phyloP scores from a whole-genome alignment of 805 yeast genomes.

The Saccharomycopsis babjevae region DNA sequence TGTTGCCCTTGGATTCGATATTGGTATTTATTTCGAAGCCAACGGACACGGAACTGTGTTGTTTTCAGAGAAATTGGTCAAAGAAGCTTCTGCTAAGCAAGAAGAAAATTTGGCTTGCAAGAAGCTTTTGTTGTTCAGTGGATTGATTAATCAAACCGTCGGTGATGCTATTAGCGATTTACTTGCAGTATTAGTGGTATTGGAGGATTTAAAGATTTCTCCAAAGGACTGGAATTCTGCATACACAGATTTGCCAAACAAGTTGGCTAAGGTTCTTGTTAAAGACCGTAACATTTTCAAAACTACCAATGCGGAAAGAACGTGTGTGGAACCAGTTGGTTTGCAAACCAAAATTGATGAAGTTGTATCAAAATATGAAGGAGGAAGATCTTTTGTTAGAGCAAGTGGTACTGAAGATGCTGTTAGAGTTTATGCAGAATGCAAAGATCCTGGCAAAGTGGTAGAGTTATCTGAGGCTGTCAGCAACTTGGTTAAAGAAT shows the following conservation, averaged over 20 bases:
- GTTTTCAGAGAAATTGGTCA: slow-evolving; percentile 48
- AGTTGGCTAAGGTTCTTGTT: slow-evolving; percentile 71
- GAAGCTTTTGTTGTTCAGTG: slow-evolving; percentile 49
- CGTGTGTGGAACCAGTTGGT: slow-evolving; percentile 64
- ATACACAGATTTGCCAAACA: slow-evolving; percentile 82
- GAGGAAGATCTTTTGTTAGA: slow-evolving; percentile 85
- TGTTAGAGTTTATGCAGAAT: slow-evolving; percentile 91
- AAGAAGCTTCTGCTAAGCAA: slow-evolving; percentile 30
- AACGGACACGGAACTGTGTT: slow-evolving; percentile 98
- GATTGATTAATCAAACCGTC: slow-evolving; percentile 89
- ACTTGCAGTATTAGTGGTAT: slow-evolving; percentile 60
- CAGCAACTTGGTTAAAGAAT: slow-evolving; percentile 27
- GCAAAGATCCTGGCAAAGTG: slow-evolving; percentile 41
- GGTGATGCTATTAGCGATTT: slow-evolving; percentile 97
- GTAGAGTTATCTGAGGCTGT: slow-evolving; percentile 35
- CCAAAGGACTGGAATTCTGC: slow-evolving; percentile 67
- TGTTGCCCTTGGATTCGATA: slow-evolving; percentile 64
- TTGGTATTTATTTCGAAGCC: slow-evolving; percentile 95
- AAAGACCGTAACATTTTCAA: slow-evolving; percentile 68
- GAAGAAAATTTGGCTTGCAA: slow-evolving; percentile 39
- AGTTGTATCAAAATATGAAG: slow-evolving; percentile 40
- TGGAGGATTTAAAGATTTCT: slow-evolving; percentile 43
- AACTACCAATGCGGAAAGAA: slow-evolving; percentile 87
- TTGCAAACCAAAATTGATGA: slow-evolving; percentile 65
- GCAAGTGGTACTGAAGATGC: slow-evolving; percentile 99